A percentile compares a stretch with the other conserved stretches of the same genome.
Conservation (phyloP, 805 yeast genomes). For the Hanseniaspora osmophila region DNA sequence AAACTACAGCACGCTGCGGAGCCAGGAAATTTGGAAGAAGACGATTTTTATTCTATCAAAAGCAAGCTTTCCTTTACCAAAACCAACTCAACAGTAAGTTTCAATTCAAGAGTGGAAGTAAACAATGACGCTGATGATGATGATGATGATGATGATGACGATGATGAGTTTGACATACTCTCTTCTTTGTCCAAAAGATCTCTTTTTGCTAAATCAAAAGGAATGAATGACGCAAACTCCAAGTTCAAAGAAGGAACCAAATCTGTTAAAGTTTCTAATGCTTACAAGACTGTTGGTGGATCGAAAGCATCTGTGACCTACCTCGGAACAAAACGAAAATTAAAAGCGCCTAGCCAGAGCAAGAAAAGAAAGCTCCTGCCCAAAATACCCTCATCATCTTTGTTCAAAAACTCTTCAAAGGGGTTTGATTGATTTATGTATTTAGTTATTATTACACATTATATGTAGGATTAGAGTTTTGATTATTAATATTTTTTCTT, state of each 20-base stretch:
- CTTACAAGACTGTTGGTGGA: constrained; percentile 41
- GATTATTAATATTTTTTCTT: no score
- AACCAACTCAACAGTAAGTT: neutral
- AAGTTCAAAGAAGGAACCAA: constrained; percentile 29
- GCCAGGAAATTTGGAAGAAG: constrained; percentile 31
- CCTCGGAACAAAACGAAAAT: constrained; percentile 27
- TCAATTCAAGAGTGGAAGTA: constrained; percentile 3
- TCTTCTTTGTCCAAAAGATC: constrained; percentile 20
- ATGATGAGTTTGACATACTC: constrained; percentile 15
- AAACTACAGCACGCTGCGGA: constrained; percentile 17
- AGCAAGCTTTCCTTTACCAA: neutral
- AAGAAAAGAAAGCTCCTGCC: neutral
- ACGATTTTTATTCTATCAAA: constrained; percentile 16
- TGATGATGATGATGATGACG: constrained; percentile 9
- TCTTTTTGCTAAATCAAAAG: constrained; percentile 31
- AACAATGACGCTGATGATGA: constrained; percentile 5
- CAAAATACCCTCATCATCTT: neutral
- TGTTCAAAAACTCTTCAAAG: neutral
- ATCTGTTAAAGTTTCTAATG: constrained; percentile 37
- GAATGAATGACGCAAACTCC: constrained; percentile 22
- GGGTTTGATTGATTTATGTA: constrained; percentile 2
- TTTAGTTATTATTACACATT: constrained; percentile 12
- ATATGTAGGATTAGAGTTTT: constrained; percentile 9
- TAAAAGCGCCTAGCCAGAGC: constrained; percentile 15
- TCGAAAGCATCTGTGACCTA: constrained; percentile 45